Conservation (phyloP, 495 filamentous ascomycete species). For the Alectoria sarmentosa region DNA sequence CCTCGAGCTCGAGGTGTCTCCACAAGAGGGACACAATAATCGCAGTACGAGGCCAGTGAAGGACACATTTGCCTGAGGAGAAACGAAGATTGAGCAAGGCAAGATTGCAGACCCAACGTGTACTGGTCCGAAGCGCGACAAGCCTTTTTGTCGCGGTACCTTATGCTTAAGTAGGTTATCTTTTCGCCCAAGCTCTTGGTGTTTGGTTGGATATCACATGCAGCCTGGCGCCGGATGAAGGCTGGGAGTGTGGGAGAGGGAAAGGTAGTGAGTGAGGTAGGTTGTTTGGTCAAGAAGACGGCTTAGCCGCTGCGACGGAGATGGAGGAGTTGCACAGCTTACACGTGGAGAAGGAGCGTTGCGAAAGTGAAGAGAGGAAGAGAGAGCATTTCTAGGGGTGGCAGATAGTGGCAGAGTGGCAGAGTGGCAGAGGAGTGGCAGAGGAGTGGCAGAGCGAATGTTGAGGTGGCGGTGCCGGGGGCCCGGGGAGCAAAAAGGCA, state of each 20-base stretch:
- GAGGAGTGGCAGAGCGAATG: neutral
- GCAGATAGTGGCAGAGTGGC: neutral
- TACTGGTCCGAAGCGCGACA: slow-evolving; percentile 12
- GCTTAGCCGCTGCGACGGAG: neutral
- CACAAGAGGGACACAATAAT: neutral
- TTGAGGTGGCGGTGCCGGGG: neutral
- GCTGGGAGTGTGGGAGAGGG: neutral
- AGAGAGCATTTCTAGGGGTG: neutral
- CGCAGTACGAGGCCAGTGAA: neutral
- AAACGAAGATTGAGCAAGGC: neutral
- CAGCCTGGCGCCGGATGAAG: neutral
- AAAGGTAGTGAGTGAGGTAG: too few species aligned
- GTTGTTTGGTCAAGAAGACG: too few species aligned
- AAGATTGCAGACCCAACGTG: slow-evolving; percentile 16
- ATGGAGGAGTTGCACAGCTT: too few species aligned
- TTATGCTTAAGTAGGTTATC: neutral
- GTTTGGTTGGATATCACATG: neutral
- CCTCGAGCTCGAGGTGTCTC: neutral
- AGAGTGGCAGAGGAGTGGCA: neutral
- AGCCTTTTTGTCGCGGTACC: neutral
- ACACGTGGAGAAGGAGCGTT: neutral
- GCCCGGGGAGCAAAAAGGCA: neutral
- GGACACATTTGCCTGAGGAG: slow-evolving; percentile 5
- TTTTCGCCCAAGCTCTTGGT: neutral
- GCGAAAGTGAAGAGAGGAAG: neutral